Evolutionary conservation across 2,329 filamentous ascomycete genomes (phyloP).

Genomic region (Trichoderma hamatum): DNA sequence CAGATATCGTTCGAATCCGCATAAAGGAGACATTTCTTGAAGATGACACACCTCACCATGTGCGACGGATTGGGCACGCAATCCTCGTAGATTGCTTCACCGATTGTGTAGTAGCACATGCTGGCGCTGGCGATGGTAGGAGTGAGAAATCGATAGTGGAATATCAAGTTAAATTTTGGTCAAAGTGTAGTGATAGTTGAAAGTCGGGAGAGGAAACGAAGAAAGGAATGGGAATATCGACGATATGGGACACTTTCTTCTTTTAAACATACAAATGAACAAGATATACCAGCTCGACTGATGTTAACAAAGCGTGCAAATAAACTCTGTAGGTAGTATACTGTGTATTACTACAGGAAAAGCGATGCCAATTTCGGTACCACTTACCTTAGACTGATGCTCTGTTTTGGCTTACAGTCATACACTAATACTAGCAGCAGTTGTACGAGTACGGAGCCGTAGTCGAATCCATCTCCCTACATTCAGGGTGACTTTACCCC

Average conservation of each 20-base stretch:
- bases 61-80: conserved; percentile 3
- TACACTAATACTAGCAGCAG: neutral
- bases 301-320: neutral
- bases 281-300: neutral
- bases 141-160: neutral
- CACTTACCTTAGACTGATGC: neutral
- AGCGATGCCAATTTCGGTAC: neutral
- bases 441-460: neutral
- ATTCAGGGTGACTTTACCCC: neutral
- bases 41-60: conserved; percentile 1
- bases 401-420: neutral
- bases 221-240: neutral
- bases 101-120: conserved; percentile 1
- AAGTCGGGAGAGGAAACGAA: no score
- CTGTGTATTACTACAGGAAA: neutral
- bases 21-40: neutral
- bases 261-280: neutral
- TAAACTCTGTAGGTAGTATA: neutral
- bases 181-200: neutral
- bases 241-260: no score
- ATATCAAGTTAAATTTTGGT: neutral
- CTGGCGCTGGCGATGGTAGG: neutral
- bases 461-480: neutral
- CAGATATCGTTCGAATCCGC: neutral
- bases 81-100: neutral